These are phyloP conservation scores for Alternaria longipes DNA, from an alignment of 2,329 filamentous ascomycete genomes.

Conservation along the genomic window DNA sequence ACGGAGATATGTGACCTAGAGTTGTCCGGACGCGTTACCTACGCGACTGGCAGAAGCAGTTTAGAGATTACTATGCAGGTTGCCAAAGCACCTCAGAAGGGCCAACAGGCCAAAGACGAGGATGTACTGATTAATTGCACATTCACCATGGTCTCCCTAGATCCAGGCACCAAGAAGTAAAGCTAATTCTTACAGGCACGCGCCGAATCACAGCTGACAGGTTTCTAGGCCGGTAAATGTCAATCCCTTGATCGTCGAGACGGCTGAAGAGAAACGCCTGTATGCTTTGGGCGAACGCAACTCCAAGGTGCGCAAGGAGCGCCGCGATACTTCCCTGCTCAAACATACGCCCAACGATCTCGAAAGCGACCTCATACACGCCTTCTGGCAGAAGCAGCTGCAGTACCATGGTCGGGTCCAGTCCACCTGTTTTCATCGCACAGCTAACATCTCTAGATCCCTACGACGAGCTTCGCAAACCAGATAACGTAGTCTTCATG, in stretches of 20 bases:
- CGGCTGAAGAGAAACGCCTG: constrained; percentile 69
- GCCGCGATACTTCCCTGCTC: constrained; percentile 67
- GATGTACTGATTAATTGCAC: constrained; percentile 76
- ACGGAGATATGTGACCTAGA: constrained; percentile 82
- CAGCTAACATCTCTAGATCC: constrained; percentile 56
- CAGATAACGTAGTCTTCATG: constrained; percentile 69
- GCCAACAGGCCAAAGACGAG: constrained; percentile 64
- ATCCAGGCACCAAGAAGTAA: constrained; percentile 73
- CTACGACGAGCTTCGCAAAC: constrained; percentile 63
- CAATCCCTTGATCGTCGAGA: constrained; percentile 69
- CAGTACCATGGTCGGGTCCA: constrained; percentile 64
- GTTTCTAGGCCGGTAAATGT: constrained; percentile 65
- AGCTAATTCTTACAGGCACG: constrained; percentile 44
- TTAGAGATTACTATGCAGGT: constrained; percentile 79
- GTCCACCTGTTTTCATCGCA: background rate
- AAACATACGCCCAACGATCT: constrained; percentile 74
- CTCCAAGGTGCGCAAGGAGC: constrained; percentile 71
- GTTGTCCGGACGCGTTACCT: constrained; percentile 73
- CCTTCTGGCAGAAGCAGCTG: constrained; percentile 75
- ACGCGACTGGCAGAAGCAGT: constrained; percentile 76
- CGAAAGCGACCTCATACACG: constrained; percentile 76
- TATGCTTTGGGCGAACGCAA: constrained; percentile 72
- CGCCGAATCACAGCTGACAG: background rate
- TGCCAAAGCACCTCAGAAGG: constrained; percentile 70
- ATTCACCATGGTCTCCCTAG: constrained; percentile 80